Base-by-base conservation (phyloP, 192 early-diverging fungal genomes). In the Geranomyces michiganensis region DNA sequence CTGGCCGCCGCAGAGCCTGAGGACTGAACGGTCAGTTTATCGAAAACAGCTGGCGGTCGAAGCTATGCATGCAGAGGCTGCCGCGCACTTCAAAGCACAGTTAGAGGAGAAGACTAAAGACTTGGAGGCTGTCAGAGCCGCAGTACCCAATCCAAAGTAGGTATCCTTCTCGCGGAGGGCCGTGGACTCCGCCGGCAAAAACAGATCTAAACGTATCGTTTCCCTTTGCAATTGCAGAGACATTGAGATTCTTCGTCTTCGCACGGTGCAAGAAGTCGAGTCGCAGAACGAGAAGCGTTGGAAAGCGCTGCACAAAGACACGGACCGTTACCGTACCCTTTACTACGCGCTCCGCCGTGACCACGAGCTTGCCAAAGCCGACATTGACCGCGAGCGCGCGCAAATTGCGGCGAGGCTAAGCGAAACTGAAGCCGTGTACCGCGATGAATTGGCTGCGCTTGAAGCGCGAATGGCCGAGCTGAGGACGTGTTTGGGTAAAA, bases 301-400 rank as follows among this genome's bases (percentile, higher is more conserved):
- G 67, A 70, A 62, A 55, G 19, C 22, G 22, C 7, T 79, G 43
- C 41, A 75, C 9, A 44, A 63, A 67, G 80, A 81, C 24, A 59
- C 44, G 29, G 73, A 59, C 41, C 79, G 79, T 61, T 81, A 72
- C 48, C 68, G 80, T 12, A 53, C 43, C 12, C 29, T 76, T 56
- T 78, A 78, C 66, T 78, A 81, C 62, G 61, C 68, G 43, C 33
- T 74, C 8, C 29, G 69, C 17, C 44, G 76, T 13, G 76, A 81
- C 32, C 46, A 64, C 21, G 79, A 81, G 46, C 17, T 71, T 17
- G 71, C 60, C 30, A 74, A 70, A 56, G 66, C 71, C 17, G 79
- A 81, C 7, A 64, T 61, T 15, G 79, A 81, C 24, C 53, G 63
- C 8, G 64, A 68, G 59, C 70, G 70, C 15, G 60, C 70, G 17